phyloP scores from a whole-genome alignment of 2,329 filamentous ascomycete genomes.

The Botrytis tulipae region DNA sequence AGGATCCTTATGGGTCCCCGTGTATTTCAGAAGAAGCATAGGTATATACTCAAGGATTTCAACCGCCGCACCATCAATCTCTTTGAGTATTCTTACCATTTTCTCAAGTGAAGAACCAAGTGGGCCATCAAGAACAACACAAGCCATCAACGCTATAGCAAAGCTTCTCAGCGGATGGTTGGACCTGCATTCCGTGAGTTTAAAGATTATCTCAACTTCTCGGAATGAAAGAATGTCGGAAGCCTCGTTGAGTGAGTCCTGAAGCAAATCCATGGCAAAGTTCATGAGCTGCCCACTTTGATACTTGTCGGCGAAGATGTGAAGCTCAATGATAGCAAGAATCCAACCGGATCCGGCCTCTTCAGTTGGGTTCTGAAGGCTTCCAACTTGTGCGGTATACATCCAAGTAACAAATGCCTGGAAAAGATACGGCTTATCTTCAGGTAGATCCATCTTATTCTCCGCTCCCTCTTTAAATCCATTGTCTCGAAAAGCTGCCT shows the following conservation, averaged over 20 bases:
- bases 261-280: not conserved
- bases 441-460: not conserved
- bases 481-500: not conserved
- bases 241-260: not conserved
- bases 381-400: not conserved
- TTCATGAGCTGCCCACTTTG: not conserved
- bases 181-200: not conserved
- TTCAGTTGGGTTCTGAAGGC: no score
- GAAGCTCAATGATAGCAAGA: not conserved
- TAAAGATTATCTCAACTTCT: not conserved
- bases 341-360: not conserved
- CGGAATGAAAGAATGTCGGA: accelerated
- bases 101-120: no score
- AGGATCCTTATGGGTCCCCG: not conserved
- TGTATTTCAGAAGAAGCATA: accelerated
- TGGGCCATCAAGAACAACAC: not conserved
- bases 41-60: not conserved
- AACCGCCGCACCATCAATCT: not conserved
- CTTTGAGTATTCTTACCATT: not conserved
- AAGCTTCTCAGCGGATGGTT: not conserved
- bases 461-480: not conserved
- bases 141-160: not conserved
- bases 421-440: not conserved
- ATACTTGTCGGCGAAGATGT: not conserved
- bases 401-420: not conserved